Evolutionary conservation across 2,329 filamentous ascomycete genomes (phyloP).

Genomic region (Fusarium secorum): DNA sequence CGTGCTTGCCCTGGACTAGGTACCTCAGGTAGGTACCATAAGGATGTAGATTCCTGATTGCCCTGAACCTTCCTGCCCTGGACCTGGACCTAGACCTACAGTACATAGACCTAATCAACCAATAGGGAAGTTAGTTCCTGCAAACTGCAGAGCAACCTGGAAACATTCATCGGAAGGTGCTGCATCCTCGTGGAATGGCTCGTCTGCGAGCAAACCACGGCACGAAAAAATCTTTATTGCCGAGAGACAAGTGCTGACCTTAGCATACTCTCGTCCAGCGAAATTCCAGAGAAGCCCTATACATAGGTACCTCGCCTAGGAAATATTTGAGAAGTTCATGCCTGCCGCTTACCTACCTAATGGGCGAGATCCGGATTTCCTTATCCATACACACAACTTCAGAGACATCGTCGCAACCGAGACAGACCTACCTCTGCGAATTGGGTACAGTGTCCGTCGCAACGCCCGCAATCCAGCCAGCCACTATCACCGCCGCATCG

Average conservation of each 20-base stretch:
- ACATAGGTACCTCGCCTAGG: neutral
- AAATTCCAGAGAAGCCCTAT: neutral
- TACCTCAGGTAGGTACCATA: neutral
- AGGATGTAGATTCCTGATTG: conserved; percentile 1
- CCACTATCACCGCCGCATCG: neutral
- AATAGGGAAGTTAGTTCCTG: conserved; percentile 10
- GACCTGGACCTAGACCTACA: neutral
- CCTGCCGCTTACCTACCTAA: neutral
- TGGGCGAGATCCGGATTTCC: conserved; percentile 13
- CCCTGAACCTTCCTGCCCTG: conserved; percentile 5
- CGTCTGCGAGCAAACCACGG: neutral
- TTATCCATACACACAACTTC: conserved; percentile 3
- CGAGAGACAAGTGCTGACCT: conserved; percentile 1
- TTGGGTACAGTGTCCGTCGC: conserved; percentile 5
- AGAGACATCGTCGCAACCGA: conserved; percentile 7
- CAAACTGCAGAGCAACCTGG: neutral
- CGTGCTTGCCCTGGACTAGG: neutral
- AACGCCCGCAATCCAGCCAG: conserved; percentile 14
- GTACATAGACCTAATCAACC: neutral
- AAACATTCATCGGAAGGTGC: neutral
- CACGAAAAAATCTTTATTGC: conserved; percentile 10
- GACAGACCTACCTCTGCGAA: neutral
- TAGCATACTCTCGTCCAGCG: neutral
- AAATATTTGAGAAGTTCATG: neutral
- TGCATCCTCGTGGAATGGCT: neutral